These are phyloP conservation scores for Mycena galericulata DNA, from an alignment of 768 basidiomycete genomes.

Conservation along the genomic window DNA sequence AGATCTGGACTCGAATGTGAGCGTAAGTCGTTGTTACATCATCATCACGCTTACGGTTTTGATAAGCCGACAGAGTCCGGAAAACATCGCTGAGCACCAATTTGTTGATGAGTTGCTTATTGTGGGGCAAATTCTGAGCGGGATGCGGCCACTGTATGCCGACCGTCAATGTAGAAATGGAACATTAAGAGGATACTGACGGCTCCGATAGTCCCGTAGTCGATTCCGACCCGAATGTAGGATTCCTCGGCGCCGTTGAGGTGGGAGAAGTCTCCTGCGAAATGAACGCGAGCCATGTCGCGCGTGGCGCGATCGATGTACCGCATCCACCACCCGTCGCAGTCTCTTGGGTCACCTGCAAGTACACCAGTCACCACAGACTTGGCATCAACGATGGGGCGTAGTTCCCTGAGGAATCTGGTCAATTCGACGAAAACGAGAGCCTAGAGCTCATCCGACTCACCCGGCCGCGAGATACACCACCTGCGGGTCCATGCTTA, in stretches of 20 bases:
- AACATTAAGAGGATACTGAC: neutral
- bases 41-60: neutral
- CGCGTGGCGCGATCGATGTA: neutral
- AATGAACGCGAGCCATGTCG: neutral
- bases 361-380: neutral
- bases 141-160: neutral
- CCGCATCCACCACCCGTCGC: neutral
- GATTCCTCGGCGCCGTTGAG: neutral
- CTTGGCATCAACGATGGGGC: neutral
- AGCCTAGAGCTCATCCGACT: too few relatives aligned
- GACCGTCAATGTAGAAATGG: neutral
- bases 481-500: neutral
- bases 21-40: neutral
- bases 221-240: neutral
- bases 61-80: neutral
- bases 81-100: neutral
- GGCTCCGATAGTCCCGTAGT: neutral
- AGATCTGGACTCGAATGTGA: neutral
- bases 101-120: neutral
- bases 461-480: too few relatives aligned
- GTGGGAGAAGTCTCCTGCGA: neutral
- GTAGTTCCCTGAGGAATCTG: neutral
- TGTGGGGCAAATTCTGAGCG: neutral
- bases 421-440: too few relatives aligned
- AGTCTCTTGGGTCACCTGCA: neutral